phyloP scores from a whole-genome alignment of 2,329 filamentous ascomycete genomes.

The Rhexocercosporidium sp. region DNA sequence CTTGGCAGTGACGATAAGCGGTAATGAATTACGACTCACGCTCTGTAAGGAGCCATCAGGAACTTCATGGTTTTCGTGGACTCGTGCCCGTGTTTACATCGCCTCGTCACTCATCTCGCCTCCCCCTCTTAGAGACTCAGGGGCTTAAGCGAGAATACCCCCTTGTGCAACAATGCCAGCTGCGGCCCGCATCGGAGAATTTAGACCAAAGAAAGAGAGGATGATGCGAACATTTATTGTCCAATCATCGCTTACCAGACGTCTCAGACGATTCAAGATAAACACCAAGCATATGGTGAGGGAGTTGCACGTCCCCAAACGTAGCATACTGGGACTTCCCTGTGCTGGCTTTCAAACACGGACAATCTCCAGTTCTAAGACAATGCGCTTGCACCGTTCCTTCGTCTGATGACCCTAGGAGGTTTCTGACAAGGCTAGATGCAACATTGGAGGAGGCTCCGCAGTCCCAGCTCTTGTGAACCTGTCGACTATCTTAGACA shows the following conservation, averaged over 20 bases:
- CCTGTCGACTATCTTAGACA: neutral
- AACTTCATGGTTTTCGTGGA: too few relatives aligned
- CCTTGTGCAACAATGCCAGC: neutral
- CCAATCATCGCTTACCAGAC: neutral
- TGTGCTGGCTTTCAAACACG: neutral
- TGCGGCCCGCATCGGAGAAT: slow-evolving; percentile 7
- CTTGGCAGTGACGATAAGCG: too few relatives aligned
- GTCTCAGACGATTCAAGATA: too few relatives aligned
- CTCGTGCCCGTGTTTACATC: neutral
- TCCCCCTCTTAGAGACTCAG: neutral
- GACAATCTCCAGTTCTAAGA: neutral
- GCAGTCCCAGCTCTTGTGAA: neutral
- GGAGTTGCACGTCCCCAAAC: too few relatives aligned
- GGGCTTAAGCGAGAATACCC: neutral
- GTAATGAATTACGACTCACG: too few relatives aligned
- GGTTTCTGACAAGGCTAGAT: neutral
- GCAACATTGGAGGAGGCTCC: neutral
- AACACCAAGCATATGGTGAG: too few relatives aligned
- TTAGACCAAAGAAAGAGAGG: neutral
- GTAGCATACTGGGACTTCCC: neutral
- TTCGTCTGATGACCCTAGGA: neutral
- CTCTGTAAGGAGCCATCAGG: too few relatives aligned
- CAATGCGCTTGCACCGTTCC: neutral
- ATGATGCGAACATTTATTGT: neutral
- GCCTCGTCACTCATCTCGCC: neutral